phyloP scores from a whole-genome alignment of 495 filamentous ascomycete species.

The Xylaria scruposa region DNA sequence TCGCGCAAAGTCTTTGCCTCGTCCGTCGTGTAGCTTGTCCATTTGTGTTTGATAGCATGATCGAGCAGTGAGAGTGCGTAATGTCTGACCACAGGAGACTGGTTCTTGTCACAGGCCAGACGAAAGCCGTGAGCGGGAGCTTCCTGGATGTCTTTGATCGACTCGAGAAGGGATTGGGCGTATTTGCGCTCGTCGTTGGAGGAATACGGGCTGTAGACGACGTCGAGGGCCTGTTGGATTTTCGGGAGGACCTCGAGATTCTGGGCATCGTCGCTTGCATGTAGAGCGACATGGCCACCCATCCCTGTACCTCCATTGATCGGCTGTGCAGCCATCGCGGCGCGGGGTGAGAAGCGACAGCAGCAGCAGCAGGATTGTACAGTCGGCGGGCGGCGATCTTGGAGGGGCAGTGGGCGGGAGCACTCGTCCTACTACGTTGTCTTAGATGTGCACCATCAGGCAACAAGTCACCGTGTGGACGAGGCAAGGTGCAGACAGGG shows the following conservation, averaged over 20 bases:
- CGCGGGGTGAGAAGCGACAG: constrained; percentile 20
- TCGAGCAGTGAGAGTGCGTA: constrained; percentile 93
- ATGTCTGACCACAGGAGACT: constrained; percentile 83
- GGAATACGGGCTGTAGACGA: constrained; percentile 83
- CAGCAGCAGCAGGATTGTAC: constrained; percentile 23
- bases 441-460: constrained; percentile 41
- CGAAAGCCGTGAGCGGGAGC: constrained; percentile 86
- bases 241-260: constrained; percentile 50
- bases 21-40: constrained; percentile 69
- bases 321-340: constrained; percentile 34
- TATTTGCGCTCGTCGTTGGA: constrained; percentile 83
- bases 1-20: constrained; percentile 69
- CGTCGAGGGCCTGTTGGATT: constrained; percentile 82
- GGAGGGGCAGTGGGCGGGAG: constrained; percentile 36
- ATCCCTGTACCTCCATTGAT: constrained; percentile 44
- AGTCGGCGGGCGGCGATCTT: constrained; percentile 38
- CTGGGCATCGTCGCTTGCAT: constrained; percentile 27
- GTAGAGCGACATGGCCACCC: constrained; percentile 35
- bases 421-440: constrained; percentile 32
- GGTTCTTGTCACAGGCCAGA: constrained; percentile 73
- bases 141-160: constrained; percentile 75
- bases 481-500: background rate
- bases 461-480: constrained; percentile 18
- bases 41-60: constrained; percentile 81
- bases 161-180: constrained; percentile 82